Evolutionary conservation across 1,139 yeast genomes (phyloP).

Genomic region (Saccharomycopsis crataegensis): DNA sequence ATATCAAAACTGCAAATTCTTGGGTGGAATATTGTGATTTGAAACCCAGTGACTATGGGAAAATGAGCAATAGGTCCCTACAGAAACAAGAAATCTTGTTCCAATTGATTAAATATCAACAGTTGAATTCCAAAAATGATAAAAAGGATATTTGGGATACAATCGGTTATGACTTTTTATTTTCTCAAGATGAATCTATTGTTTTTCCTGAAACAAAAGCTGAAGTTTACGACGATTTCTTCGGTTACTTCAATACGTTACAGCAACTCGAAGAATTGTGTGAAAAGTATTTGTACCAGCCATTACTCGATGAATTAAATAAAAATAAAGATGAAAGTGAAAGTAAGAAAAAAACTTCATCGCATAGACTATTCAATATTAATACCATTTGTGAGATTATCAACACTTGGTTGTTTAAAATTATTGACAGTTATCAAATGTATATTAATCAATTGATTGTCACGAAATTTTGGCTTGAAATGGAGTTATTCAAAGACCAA

Average conservation of each 20-base stretch:
- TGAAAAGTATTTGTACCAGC: slow-evolving; percentile 12
- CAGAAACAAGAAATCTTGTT: slow-evolving; percentile 18
- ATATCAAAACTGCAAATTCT: slow-evolving; percentile 8
- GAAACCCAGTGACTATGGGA: slow-evolving; percentile 5
- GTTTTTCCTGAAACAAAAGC: slow-evolving; percentile 20
- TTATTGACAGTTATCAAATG: slow-evolving; percentile 18
- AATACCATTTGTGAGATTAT: slow-evolving; percentile 17
- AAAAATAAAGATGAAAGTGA: slow-evolving; percentile 3
- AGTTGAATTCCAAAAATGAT: slow-evolving; percentile 11
- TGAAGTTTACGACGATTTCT: slow-evolving; percentile 19
- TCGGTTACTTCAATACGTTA: slow-evolving; percentile 19
- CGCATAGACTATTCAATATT: slow-evolving; percentile 10
- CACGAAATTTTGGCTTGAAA: slow-evolving; percentile 19
- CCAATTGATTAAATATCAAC: slow-evolving; percentile 16
- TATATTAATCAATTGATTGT: slow-evolving; percentile 19
- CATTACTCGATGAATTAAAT: slow-evolving; percentile 14
- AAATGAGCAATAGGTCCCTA: slow-evolving; percentile 6
- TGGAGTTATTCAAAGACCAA: slow-evolving; percentile 17
- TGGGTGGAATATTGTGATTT: slow-evolving; percentile 17
- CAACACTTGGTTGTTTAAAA: slow-evolving; percentile 19
- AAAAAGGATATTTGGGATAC: slow-evolving; percentile 19
- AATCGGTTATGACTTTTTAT: slow-evolving; percentile 19
- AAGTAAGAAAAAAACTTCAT: background rate
- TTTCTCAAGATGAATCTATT: slow-evolving; percentile 13
- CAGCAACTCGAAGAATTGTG: slow-evolving; percentile 18